A percentile compares a stretch with the other conserved stretches of the same genome.
Conservation (phyloP, 495 filamentous ascomycete species). For the Penicillium coprophilum region DNA sequence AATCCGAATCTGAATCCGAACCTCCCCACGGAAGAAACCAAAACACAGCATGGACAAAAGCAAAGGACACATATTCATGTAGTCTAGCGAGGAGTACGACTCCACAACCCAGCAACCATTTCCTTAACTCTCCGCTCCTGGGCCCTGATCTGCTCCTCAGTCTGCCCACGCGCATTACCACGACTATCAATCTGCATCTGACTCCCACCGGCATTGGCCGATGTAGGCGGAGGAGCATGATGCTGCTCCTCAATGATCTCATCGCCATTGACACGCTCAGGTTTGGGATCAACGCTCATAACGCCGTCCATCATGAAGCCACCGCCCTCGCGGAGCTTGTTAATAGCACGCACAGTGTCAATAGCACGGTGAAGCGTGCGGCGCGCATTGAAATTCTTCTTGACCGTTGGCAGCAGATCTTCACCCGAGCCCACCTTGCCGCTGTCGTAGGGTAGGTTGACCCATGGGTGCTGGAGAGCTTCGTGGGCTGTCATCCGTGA, state of each 20-base stretch:
- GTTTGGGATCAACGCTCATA: conserved; percentile 62
- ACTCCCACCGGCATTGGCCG: conserved; percentile 14
- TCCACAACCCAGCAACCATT: conserved; percentile 61
- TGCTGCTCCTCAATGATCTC: conserved; percentile 40
- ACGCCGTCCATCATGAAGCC: conserved; percentile 79
- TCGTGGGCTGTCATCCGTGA: conserved; percentile 92
- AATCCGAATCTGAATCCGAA: not conserved
- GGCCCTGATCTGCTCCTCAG: conserved; percentile 60
- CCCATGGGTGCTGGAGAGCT: conserved; percentile 85
- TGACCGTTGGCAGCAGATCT: conserved; percentile 87
- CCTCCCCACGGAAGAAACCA: not conserved
- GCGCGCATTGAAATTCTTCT: conserved; percentile 98
- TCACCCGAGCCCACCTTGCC: conserved; percentile 47
- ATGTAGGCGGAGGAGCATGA: conserved; percentile 14
- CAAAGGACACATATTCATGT: conserved; percentile 17
- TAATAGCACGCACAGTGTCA: conserved; percentile 97
- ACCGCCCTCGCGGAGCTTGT: conserved; percentile 87
- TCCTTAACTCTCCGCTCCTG: conserved; percentile 62
- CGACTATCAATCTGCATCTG: conserved; percentile 55
- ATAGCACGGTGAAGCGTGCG: conserved; percentile 94
- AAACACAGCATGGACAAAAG: not conserved
- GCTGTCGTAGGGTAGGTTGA: conserved; percentile 57
- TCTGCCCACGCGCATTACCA: conserved; percentile 62
- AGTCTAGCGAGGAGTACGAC: conserved; percentile 29
- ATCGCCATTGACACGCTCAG: conserved; percentile 49